phyloP scores from a whole-genome alignment of 352 stramenopile species.

The Globisporangium camurandrum region DNA sequence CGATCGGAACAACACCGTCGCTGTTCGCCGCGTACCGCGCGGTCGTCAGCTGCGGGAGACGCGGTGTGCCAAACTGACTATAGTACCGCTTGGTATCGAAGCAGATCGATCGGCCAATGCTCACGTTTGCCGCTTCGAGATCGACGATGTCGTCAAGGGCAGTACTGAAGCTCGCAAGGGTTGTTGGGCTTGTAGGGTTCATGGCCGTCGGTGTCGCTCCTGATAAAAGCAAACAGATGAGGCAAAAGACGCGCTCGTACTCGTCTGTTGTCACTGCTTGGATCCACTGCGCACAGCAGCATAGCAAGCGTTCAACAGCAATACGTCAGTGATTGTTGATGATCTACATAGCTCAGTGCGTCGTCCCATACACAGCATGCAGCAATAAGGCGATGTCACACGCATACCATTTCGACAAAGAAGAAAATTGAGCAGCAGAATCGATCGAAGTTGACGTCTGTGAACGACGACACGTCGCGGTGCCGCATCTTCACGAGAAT shows the following conservation, averaged over 20 bases:
- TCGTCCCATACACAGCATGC: background rate
- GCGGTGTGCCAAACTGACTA: conserved; percentile 14
- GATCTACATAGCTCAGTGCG: too few relatives aligned
- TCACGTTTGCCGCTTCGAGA: conserved; percentile 23
- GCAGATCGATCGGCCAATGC: conserved; percentile 32
- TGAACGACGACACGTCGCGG: conserved; percentile 25
- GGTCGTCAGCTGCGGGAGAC: conserved; percentile 1
- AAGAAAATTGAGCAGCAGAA: conserved; percentile 58
- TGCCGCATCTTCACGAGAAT: conserved; percentile 42
- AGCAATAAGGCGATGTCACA: background rate
- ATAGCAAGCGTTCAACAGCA: background rate
- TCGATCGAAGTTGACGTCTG: conserved; percentile 33
- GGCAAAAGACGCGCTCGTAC: conserved; percentile 32
- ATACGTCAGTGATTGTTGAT: background rate
- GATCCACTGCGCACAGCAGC: conserved; percentile 18
- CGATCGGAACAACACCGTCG: too few relatives aligned
- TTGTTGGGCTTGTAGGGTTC: conserved; percentile 22
- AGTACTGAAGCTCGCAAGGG: conserved; percentile 24
- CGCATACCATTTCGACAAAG: conserved; percentile 46
- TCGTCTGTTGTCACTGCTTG: conserved; percentile 25
- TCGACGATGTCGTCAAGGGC: conserved; percentile 22
- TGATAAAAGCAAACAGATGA: conserved; percentile 18
- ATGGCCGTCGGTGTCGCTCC: conserved; percentile 11
- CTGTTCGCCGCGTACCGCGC: background rate
- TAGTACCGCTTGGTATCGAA: conserved; percentile 31